These are phyloP conservation scores for Conoideocrella luteorostrata DNA, from an alignment of 2,329 filamentous ascomycete species.

Conservation along the genomic window DNA sequence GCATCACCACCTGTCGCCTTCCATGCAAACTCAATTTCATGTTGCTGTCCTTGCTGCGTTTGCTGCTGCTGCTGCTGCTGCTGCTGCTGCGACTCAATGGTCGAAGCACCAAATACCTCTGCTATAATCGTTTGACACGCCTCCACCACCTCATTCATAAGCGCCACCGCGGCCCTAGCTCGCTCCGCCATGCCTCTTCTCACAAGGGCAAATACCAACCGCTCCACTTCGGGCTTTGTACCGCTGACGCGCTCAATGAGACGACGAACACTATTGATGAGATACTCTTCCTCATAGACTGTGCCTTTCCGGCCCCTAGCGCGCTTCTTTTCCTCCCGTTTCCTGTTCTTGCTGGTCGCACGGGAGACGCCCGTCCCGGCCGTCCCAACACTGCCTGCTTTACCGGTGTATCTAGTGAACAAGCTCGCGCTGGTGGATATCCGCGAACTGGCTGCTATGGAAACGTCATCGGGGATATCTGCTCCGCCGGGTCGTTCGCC, in stretches of 20 bases:
- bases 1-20: slow-evolving; percentile 43
- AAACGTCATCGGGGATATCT: slow-evolving; percentile 87
- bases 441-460: slow-evolving; percentile 74
- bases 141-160: slow-evolving; percentile 67
- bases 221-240: slow-evolving; percentile 63
- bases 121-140: slow-evolving; percentile 59
- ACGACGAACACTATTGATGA: slow-evolving; percentile 78
- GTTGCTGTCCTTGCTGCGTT: slow-evolving; percentile 14
- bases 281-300: slow-evolving; percentile 96
- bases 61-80: slow-evolving; percentile 14
- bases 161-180: slow-evolving; percentile 67
- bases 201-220: slow-evolving; percentile 70
- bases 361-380: slow-evolving; percentile 67
- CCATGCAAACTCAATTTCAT: slow-evolving; percentile 18
- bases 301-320: slow-evolving; percentile 93
- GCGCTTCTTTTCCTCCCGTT: slow-evolving; percentile 89
- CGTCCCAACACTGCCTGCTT: slow-evolving; percentile 56
- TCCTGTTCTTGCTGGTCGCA: slow-evolving; percentile 79
- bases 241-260: slow-evolving; percentile 77
- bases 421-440: slow-evolving; percentile 78
- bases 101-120: slow-evolving; percentile 56
- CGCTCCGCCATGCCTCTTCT: slow-evolving; percentile 82
- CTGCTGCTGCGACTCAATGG: slow-evolving; percentile 11
- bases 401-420: slow-evolving; percentile 87
- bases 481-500: slow-evolving; percentile 58